phyloP scores from a whole-genome alignment of 2,329 filamentous ascomycete genomes.

The Endoconidiophora laricicola region DNA sequence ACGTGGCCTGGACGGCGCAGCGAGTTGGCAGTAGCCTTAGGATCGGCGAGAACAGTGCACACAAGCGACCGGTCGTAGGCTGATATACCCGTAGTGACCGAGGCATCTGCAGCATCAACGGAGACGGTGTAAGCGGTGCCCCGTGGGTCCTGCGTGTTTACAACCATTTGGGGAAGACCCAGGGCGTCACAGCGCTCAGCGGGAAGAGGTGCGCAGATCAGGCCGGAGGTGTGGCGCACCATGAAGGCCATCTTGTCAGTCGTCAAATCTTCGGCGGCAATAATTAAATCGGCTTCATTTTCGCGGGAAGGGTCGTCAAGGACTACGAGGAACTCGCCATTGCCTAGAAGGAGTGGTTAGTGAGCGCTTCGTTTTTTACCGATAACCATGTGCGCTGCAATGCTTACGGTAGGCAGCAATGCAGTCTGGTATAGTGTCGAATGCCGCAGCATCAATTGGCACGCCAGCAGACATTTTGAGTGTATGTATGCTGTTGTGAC shows the following conservation, averaged over 20 bases:
- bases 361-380: background rate
- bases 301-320: conserved; percentile 85
- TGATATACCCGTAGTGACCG: conserved; percentile 75
- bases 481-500: background rate
- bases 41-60: conserved; percentile 60
- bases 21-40: conserved; percentile 34
- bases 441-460: conserved; percentile 33
- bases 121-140: conserved; percentile 87
- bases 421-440: conserved; percentile 48
- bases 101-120: conserved; percentile 58
- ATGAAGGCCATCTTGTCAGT: conserved; percentile 90
- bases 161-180: conserved; percentile 78
- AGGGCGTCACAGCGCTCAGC: conserved; percentile 52
- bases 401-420: conserved; percentile 47
- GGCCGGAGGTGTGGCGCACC: conserved; percentile 76
- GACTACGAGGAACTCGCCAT: conserved; percentile 87
- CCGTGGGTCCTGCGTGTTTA: conserved; percentile 58
- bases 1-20: conserved; percentile 83
- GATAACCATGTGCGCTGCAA: background rate
- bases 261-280: conserved; percentile 71
- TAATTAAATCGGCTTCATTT: conserved; percentile 96
- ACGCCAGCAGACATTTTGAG: conserved; percentile 32
- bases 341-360: conserved; percentile 28
- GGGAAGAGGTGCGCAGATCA: conserved; percentile 76
- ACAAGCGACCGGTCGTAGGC: conserved; percentile 75